phyloP scores from a whole-genome alignment of 192 early-diverging fungal genomes.

The Geosiphon pyriformis region DNA sequence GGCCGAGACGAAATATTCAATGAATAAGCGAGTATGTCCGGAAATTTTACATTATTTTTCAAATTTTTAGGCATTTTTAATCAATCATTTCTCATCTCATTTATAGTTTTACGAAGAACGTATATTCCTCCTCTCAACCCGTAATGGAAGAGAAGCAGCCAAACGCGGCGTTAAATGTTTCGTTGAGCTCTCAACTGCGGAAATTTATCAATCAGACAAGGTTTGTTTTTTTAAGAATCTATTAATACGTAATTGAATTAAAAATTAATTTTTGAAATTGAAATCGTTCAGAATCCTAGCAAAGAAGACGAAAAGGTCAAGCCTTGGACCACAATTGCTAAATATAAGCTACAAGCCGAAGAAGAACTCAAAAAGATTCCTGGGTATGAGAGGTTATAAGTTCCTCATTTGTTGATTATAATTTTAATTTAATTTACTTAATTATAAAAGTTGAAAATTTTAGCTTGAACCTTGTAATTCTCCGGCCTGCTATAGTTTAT shows the following conservation, averaged over 20 bases:
- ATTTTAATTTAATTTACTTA: not conserved
- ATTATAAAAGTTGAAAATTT: not conserved
- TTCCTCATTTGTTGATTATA: not conserved
- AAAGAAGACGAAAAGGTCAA: conserved; percentile 64
- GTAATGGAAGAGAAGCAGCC: conserved; percentile 79
- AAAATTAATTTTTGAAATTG: not conserved
- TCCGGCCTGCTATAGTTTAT: conserved; percentile 86
- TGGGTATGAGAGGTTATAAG: conserved; percentile 50
- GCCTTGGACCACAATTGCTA: conserved; percentile 76
- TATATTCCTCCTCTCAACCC: conserved; percentile 62
- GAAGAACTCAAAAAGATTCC: conserved; percentile 71
- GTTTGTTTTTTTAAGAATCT: conserved; percentile 47
- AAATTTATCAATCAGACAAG: conserved; percentile 80
- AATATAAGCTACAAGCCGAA: conserved; percentile 70
- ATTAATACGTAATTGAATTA: too few species aligned
- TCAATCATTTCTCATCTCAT: not conserved
- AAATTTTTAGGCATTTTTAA: not conserved
- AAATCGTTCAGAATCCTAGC: conserved; percentile 30
- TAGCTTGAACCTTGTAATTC: conserved; percentile 73
- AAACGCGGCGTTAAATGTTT: conserved; percentile 67
- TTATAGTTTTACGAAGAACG: conserved; percentile 79
- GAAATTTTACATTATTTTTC: not conserved
- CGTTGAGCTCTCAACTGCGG: conserved; percentile 84
- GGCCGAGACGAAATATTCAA: conserved; percentile 91
- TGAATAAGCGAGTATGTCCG: conserved; percentile 61